Base-by-base conservation (phyloP, 2,329 filamentous ascomycete species). In the Botryosphaeria agaves region DNA sequence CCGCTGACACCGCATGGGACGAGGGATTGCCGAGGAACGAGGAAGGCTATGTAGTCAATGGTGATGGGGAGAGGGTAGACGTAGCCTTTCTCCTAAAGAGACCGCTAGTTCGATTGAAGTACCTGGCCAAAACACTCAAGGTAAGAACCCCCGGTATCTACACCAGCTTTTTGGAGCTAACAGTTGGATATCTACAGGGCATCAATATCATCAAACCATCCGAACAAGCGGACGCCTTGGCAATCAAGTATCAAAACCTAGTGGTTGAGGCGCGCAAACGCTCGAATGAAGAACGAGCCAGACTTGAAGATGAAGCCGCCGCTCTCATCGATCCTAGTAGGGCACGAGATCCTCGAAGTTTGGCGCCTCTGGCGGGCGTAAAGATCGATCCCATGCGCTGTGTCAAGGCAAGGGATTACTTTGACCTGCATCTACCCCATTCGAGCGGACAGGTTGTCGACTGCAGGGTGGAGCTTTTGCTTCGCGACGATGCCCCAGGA, bases 51-150 rank as follows among this genome's bases (percentile, higher is more conserved):
- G 57, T 74, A 11, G 55, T 72, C 29, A 72, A 84, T 40, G 70
- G 71, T 19, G 68, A 87, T 38, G 89, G 87, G 8, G 83, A 94
- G 50, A 73, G 83, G 30, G 84, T 94, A 6, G 89, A 95, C 48
- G 89, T 98, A 28, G 85, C 85, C 5, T 91, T 89, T 52, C 64
- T 98, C 27, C 62, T 98, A 31, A 94, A 92, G 55, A 66, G 87
- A 32, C 89, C 89, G 1, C 57, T 98, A 25, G 74, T 93, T 14
- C 72, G 89, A 28, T 61, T 94, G 36, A 94, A 93, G 51, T 81
- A 85, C 52, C 70, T 98, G 36, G 64, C 76, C 26, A 93, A 85
- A 51, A 76, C 82, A 21, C 72, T 92, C 44, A 82, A 78, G 59
- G 77, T 74, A 55, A 29, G 41, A 36, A 29, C n/a, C n/a, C n/a